Evolutionary conservation across 192 early-diverging fungal genomes (phyloP).

Genomic region (Backusella westeae): DNA sequence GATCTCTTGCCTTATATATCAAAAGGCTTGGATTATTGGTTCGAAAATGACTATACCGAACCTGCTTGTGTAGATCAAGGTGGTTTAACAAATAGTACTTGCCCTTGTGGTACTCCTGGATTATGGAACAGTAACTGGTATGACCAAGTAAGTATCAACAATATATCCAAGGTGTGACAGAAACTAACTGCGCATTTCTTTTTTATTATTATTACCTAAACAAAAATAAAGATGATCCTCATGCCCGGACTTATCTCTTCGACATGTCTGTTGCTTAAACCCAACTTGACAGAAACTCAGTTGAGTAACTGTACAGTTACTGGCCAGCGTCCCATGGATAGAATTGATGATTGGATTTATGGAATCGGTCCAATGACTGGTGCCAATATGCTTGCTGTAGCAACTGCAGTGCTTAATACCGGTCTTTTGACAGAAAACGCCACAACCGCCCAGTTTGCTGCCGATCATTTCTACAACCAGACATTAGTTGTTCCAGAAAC

Average conservation of each 20-base stretch:
- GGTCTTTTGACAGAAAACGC: slow-evolving; percentile 24
- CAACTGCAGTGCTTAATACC: slow-evolving; percentile 2
- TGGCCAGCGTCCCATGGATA: background rate
- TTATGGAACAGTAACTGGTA: slow-evolving; percentile 35
- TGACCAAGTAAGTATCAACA: slow-evolving; percentile 24
- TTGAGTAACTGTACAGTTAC: slow-evolving; percentile 7
- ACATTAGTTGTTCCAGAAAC: background rate
- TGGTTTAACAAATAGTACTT: slow-evolving; percentile 25
- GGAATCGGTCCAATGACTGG: slow-evolving; percentile 23
- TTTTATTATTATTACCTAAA: background rate
- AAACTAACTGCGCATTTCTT: background rate
- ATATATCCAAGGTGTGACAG: background rate
- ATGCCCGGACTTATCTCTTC: slow-evolving; percentile 8
- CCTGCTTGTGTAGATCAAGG: slow-evolving; percentile 18
- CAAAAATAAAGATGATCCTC: slow-evolving; percentile 15
- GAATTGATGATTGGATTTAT: slow-evolving; percentile 15
- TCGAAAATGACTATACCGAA: slow-evolving; percentile 15
- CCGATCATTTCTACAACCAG: slow-evolving; percentile 16
- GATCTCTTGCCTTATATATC: slow-evolving; percentile 10
- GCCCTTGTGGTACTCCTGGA: slow-evolving; percentile 33
- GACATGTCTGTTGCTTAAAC: slow-evolving; percentile 22
- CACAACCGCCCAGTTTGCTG: slow-evolving; percentile 5
- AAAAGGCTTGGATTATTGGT: slow-evolving; percentile 25
- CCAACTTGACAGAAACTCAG: background rate
- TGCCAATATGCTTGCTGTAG: slow-evolving; percentile 22